Conservation (phyloP, 768 basidiomycete species). For the Arthromyces matolae region DNA sequence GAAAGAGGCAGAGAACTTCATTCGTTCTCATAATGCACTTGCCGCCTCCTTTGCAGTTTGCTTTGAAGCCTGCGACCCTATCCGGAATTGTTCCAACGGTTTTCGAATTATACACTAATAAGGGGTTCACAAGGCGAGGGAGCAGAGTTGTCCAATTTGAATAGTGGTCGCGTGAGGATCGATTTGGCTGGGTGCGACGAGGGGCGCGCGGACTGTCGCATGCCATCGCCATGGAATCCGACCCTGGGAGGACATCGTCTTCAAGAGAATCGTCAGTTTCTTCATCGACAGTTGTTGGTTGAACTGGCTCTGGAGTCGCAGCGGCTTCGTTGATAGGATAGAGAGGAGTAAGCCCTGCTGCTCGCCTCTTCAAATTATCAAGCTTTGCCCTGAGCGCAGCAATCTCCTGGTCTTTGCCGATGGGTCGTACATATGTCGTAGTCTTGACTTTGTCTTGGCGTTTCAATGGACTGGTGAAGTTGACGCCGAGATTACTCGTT, state of each 20-base stretch:
- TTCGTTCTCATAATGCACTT: slow-evolving; percentile 19
- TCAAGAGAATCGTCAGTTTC: neutral
- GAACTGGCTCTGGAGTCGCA: neutral
- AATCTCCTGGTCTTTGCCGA: neutral
- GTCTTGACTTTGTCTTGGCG: slow-evolving; percentile 10
- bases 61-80: slow-evolving; percentile 56
- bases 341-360: neutral
- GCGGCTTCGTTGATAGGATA: neutral
- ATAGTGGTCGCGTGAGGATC: neutral
- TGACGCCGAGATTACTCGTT: neutral
- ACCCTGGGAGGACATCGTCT: neutral
- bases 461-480: neutral
- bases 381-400: neutral
- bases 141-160: neutral
- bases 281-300: neutral
- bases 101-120: neutral
- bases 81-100: slow-evolving; percentile 43
- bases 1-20: neutral
- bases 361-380: neutral
- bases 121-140: neutral
- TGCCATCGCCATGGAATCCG: neutral
- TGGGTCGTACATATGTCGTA: neutral
- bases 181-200: neutral
- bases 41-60: slow-evolving; percentile 36
- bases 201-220: neutral